Conservation (phyloP, 306 rosid genomes). For the Betula pendula region DNA sequence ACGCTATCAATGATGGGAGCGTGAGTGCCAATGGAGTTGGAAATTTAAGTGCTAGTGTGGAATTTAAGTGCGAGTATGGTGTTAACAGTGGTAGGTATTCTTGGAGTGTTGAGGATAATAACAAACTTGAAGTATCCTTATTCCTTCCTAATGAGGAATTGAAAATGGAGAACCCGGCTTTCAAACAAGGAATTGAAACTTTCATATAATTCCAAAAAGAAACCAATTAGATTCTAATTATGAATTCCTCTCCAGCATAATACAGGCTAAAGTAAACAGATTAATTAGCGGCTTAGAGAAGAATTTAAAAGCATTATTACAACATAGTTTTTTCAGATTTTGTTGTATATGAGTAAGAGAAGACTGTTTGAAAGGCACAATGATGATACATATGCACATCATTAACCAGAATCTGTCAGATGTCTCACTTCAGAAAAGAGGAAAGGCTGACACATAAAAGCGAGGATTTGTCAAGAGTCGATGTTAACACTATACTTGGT, state of each 20-base stretch:
- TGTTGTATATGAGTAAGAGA: not conserved
- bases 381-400: not conserved
- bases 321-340: not conserved
- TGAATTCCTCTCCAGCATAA: not conserved
- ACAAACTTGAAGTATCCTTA: not conserved
- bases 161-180: not conserved
- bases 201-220: not conserved
- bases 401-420: not conserved
- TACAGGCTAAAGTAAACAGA: not conserved
- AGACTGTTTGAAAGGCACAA: not conserved
- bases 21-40: not conserved
- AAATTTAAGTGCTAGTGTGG: not conserved
- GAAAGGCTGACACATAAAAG: not conserved
- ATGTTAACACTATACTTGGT: not conserved
- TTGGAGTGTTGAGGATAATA: not conserved
- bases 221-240: not conserved
- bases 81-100: not conserved
- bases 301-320: not conserved
- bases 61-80: not conserved
- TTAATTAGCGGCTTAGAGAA: not conserved
- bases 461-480: not conserved
- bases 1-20: not conserved
- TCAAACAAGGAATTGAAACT: not conserved
- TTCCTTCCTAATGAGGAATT: not conserved
- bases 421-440: not conserved